Base-by-base conservation (phyloP, 345 rosid genomes). In the Jatropha curcas region DNA sequence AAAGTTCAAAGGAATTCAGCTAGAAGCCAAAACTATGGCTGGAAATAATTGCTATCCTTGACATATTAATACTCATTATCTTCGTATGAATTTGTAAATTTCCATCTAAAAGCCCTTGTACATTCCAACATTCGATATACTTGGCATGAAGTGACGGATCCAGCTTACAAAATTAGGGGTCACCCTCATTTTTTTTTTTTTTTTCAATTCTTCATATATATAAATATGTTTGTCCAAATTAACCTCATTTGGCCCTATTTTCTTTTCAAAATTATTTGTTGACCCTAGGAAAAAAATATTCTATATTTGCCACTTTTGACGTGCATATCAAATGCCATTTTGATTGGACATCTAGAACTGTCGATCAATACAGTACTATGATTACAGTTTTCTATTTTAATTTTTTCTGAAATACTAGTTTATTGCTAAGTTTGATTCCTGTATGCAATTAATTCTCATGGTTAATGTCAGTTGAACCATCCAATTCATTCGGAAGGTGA, bases 1-100 rank as follows among this genome's bases (percentile, higher is more conserved):
- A 19, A 60, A 19, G 35, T 31, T 60, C 61, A 37, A 39, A 50
- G 35, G 13, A 74, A 66, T 65, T 30, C 13, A 51, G 64, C 22
- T 55, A n/a, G 43, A 72, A 62, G 33, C 48, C 34, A 61, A 46
- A 20, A 31, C 11, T 20, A 20, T 51, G 16, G 20, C 37, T 30
- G n/a, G 71, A 55, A 53, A 33, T 43, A 51, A 60, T 68, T 60
- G 52, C 59, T 46, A 64, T n/a, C 4, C 63, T 39, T 27, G 14
- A 10, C 43, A 4, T 30, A 28, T 5, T 58, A n/a, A 14, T 12
- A 31, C 28, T 13, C 9, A 14, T 5, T 25, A 41, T 28, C 72
- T 68, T 53, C 30, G 33, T 19, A 24, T 51, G 46, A 17, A 51
- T 46, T 56, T 56, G 34, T 58, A 19, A 41, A 39, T 45, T 39